These are phyloP conservation scores for Alternaria arborescens DNA, from an alignment of 2,329 filamentous ascomycete species.

Conservation along the genomic window DNA sequence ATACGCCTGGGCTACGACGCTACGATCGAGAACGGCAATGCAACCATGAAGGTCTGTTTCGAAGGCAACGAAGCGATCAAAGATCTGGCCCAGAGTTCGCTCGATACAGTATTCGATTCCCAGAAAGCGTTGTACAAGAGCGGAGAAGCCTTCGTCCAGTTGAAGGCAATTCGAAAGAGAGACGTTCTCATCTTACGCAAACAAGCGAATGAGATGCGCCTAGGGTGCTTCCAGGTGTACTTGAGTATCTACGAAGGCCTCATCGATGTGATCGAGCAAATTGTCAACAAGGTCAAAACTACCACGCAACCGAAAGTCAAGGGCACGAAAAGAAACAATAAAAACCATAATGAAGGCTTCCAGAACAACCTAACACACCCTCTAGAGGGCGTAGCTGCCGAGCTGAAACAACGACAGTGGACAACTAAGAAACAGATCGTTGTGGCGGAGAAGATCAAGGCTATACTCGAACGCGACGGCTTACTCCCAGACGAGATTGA, in stretches of 20 bases:
- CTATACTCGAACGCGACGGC: background rate
- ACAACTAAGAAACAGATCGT: background rate
- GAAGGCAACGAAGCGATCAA: background rate
- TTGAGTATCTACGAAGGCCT: background rate
- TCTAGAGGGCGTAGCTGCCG: background rate
- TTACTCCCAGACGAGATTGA: background rate
- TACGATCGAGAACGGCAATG: background rate
- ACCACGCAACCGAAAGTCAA: background rate
- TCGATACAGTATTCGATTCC: background rate
- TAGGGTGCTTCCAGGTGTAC: background rate
- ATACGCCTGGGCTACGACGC: background rate
- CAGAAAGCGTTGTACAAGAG: background rate
- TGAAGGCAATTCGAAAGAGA: background rate
- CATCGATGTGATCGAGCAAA: background rate
- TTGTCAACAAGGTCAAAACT: background rate
- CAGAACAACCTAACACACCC: background rate
- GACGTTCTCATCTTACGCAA: background rate
- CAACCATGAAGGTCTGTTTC: background rate
- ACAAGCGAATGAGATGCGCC: background rate
- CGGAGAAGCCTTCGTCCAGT: background rate
- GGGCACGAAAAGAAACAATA: background rate
- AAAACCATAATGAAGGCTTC: background rate
- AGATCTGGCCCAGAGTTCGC: background rate
- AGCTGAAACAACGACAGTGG: background rate
- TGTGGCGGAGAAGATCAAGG: constrained; percentile 1